Conservation (phyloP, 2,329 filamentous ascomycete species). For the Phialophora tarda region DNA sequence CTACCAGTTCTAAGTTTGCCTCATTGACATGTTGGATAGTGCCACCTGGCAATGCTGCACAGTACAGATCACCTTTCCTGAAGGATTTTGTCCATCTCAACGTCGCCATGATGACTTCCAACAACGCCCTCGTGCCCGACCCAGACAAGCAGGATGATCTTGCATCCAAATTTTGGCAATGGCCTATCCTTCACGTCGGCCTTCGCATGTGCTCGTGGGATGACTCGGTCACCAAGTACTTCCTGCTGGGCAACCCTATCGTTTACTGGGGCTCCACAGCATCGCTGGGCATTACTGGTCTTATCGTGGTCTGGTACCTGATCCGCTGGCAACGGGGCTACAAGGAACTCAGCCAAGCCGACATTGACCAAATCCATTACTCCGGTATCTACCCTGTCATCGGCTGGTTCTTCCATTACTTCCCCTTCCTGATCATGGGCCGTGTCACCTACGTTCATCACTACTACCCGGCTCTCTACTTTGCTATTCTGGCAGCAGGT, state of each 20-base stretch:
- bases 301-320: slow-evolving; percentile 80
- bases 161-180: slow-evolving; percentile 97
- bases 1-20: slow-evolving; percentile 10
- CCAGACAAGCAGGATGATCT: slow-evolving; percentile 99
- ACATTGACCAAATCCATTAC: slow-evolving; percentile 95
- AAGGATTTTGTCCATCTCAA: slow-evolving; percentile 98
- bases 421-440: slow-evolving; percentile 96
- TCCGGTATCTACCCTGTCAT: slow-evolving; percentile 86
- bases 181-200: slow-evolving; percentile 93
- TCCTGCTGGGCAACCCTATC: slow-evolving; percentile 93
- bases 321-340: slow-evolving; percentile 96
- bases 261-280: slow-evolving; percentile 95
- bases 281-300: slow-evolving; percentile 72
- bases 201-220: slow-evolving; percentile 99
- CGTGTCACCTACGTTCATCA: slow-evolving; percentile 99
- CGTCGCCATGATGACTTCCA: slow-evolving; percentile 99
- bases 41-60: slow-evolving; percentile 82
- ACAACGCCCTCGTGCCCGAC: slow-evolving; percentile 96
- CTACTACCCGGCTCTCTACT: slow-evolving; percentile 98
- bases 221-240: slow-evolving; percentile 94
- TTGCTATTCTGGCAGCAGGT: slow-evolving; percentile 86
- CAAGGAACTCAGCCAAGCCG: slow-evolving; percentile 74
- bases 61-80: slow-evolving; percentile 95
- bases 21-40: slow-evolving; percentile 60
- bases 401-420: slow-evolving; percentile 95